Base-by-base conservation (phyloP, 1,284 basidiomycete species). In the Ustilago hordei region DNA sequence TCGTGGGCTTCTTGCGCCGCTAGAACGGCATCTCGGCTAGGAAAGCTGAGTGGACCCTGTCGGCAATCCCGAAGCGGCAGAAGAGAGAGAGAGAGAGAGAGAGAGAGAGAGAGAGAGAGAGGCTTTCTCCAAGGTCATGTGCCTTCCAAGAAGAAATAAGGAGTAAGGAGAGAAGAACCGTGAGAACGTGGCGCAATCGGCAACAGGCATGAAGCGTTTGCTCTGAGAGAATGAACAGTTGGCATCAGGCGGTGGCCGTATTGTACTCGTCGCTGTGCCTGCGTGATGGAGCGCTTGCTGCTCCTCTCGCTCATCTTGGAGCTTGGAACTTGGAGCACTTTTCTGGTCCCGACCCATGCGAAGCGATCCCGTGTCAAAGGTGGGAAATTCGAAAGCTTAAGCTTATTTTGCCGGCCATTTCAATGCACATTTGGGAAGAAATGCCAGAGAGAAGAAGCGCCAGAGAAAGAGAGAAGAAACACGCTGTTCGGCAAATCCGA, bases 361-460 rank as follows among this genome's bases (percentile, higher is more conserved):
- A 23, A 38, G 55, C 48, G n/a, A 41, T 70, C 68, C 62, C 68
- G 62, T 61, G 68, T 65, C 68, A 55, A 45, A 50, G 56, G 50
- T 28, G 23, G 48, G 55, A 65, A 65, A 69, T 57, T 60, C 57
- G 17, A 58, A 70, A 70, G 62, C 62, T 70, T 64, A 60, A 62
- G 62, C 62, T 70, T 64, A 60, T 59, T 50, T 13, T 11, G 28
- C 5, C 48, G 48, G 48, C 48, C 48, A 50, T 31, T 19, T 19
- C 19, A 28, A 31, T 50, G 48, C 48, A 28, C 28, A 28, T 50
- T 50, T 50, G 48, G 28, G 31, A 50, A 19, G 23, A 7, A n/a
- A 17, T 7, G 23, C 12, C 32, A 4, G n/a, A 39, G 9, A 3
- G 38, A 8, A 50, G 47, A 50, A 50, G 2, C 43, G 3, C 43